Conservation (phyloP, 805 yeast genomes). For the Groenewaldozyma tartarivorans region DNA sequence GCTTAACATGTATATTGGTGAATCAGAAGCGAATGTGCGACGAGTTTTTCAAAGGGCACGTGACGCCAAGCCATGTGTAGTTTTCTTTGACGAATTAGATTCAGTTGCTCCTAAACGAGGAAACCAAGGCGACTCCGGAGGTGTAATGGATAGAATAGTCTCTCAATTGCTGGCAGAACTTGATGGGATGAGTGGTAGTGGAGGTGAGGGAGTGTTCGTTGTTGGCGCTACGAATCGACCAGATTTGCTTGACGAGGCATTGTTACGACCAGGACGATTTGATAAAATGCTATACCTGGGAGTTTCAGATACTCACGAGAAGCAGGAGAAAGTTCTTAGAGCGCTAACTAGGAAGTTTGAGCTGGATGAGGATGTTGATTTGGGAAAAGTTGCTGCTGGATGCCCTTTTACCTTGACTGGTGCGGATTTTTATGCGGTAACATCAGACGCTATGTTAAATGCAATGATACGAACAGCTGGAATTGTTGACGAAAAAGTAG, state of each 20-base stretch:
- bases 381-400: constrained; percentile 46
- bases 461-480: constrained; percentile 90
- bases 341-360: constrained; percentile 76
- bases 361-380: constrained; percentile 49
- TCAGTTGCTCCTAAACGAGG: constrained; percentile 98
- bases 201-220: constrained; percentile 86
- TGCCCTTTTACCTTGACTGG: constrained; percentile 94
- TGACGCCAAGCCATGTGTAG: constrained; percentile 96
- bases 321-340: constrained; percentile 74
- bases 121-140: constrained; percentile 97
- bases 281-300: constrained; percentile 94
- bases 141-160: constrained; percentile 97
- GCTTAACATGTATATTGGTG: constrained; percentile 96
- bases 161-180: constrained; percentile 90
- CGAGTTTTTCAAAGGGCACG: constrained; percentile 89
- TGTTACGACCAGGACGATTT: constrained; percentile 88
- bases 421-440: constrained; percentile 93
- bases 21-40: constrained; percentile 94
- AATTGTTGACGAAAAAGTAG: constrained; percentile 59
- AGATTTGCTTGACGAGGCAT: constrained; percentile 87
- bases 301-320: constrained; percentile 80
- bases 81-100: constrained; percentile 94
- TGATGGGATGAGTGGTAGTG: constrained; percentile 85
- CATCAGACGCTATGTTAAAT: constrained; percentile 91
- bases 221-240: constrained; percentile 99